phyloP scores from a whole-genome alignment of 2,329 filamentous ascomycete genomes.

The Thelonectria olida region DNA sequence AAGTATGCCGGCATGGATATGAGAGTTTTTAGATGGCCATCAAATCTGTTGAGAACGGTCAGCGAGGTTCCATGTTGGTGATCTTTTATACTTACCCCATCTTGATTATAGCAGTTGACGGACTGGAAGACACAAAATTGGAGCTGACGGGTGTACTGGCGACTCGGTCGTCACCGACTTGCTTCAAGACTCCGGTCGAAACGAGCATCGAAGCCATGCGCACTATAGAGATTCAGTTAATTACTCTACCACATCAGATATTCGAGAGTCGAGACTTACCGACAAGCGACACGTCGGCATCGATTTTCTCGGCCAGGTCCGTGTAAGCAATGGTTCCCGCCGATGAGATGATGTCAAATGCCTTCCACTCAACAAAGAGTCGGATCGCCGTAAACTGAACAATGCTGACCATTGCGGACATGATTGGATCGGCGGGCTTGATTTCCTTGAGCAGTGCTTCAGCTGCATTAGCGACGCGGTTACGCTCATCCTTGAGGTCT shows the following conservation, averaged over 20 bases:
- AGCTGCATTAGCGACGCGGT: background rate
- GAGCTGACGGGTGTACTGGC: background rate
- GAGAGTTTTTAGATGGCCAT: conserved; percentile 4
- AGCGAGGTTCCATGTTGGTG: background rate
- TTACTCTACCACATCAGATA: no score
- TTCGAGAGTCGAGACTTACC: background rate
- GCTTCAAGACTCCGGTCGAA: background rate
- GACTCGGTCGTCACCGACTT: background rate
- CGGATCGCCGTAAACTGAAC: conserved; percentile 3
- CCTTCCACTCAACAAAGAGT: conserved; percentile 12
- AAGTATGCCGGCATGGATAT: conserved; percentile 4
- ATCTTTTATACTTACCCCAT: background rate
- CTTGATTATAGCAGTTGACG: conserved; percentile 1
- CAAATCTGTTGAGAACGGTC: background rate
- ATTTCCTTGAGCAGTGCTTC: background rate
- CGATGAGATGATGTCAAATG: conserved; percentile 1
- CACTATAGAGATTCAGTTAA: background rate
- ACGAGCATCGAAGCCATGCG: conserved; percentile 2
- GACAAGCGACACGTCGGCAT: conserved; percentile 4
- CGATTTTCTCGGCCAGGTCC: background rate
- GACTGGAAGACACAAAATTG: conserved; percentile 1
- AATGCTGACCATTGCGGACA: background rate
- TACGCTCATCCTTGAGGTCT: background rate
- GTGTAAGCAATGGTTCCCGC: background rate
- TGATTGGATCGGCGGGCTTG: background rate